Evolutionary conservation across 1,139 yeast genomes (phyloP).

Genomic region (Entelexis paramagnoliae): DNA sequence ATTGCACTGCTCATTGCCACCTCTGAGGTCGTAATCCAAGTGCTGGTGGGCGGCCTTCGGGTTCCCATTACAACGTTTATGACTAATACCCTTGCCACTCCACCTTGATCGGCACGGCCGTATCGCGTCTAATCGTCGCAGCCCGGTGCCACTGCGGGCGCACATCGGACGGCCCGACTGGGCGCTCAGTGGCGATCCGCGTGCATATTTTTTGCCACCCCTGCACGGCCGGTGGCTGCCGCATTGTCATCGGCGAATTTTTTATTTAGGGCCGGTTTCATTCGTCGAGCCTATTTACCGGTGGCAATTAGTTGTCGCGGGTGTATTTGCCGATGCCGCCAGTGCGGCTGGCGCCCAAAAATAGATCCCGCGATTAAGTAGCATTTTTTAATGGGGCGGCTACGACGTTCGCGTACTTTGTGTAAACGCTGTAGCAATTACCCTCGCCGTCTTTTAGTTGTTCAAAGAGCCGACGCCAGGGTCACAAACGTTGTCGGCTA

Average conservation of each 20-base stretch:
- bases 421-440: no score
- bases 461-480: no score
- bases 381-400: no score
- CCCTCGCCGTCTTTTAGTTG: no score
- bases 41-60: constrained; percentile 3
- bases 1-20: constrained; percentile 29
- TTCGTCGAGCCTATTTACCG: neutral
- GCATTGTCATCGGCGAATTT: neutral
- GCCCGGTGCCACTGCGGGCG: neutral
- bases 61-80: constrained; percentile 1
- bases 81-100: constrained; percentile 9
- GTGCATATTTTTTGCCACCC: neutral
- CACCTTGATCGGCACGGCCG: neutral
- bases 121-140: neutral
- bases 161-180: neutral
- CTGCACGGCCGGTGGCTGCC: neutral
- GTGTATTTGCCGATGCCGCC: no score
- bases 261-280: neutral
- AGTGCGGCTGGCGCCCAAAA: neutral
- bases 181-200: neutral
- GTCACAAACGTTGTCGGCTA: no score
- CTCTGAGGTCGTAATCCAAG: constrained; percentile 1
- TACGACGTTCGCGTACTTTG: no score
- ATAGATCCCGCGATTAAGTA: no score
- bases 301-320: neutral